phyloP scores from a whole-genome alignment of 768 basidiomycete species.

The Boletus tomentosulus region DNA sequence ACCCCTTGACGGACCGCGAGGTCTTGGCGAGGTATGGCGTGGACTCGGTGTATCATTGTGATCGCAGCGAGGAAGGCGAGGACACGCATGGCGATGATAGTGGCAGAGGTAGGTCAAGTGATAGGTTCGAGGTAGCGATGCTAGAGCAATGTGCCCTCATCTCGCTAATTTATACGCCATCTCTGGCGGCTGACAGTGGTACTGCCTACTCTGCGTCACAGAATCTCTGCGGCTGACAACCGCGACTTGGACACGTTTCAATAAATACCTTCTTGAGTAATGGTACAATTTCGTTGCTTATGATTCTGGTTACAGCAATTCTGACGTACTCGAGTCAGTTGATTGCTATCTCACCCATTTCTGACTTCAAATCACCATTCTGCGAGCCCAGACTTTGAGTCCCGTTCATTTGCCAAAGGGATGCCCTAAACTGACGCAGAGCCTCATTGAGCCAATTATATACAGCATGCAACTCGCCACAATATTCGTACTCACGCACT shows the following conservation, averaged over 20 bases:
- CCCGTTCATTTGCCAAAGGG: background rate
- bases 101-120: slow-evolving; percentile 9
- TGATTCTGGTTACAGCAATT: background rate
- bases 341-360: background rate
- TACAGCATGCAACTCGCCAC: background rate
- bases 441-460: background rate
- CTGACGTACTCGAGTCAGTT: background rate
- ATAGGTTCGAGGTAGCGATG: slow-evolving; percentile 1
- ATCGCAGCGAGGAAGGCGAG: slow-evolving; percentile 24
- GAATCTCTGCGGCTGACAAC: slow-evolving; percentile 17
- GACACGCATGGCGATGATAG: slow-evolving; percentile 26
- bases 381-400: background rate
- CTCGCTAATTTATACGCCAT: slow-evolving; percentile 15
- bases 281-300: background rate
- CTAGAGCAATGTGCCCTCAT: background rate
- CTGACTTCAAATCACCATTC: background rate
- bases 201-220: background rate
- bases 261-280: background rate
- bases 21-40: slow-evolving; percentile 24
- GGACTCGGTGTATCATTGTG: slow-evolving; percentile 13
- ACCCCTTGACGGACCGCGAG: slow-evolving; percentile 14
- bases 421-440: background rate
- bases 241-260: background rate
- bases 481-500: background rate
- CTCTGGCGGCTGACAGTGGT: slow-evolving; percentile 21